phyloP scores from a whole-genome alignment of 176 grass and related monocot species.

The Avena insularis region DNA sequence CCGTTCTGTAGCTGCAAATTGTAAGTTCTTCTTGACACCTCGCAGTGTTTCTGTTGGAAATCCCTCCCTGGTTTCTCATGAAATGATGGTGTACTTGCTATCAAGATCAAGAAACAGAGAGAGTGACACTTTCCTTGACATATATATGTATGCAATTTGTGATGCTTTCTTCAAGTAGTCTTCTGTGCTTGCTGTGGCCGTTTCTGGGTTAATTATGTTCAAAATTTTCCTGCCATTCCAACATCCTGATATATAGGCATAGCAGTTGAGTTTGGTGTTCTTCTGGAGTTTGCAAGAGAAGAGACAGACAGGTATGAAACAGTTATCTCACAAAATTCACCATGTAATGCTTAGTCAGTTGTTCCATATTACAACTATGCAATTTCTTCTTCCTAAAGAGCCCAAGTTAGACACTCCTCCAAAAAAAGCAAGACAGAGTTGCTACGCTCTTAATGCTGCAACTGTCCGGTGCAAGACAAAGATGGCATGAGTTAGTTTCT shows the following conservation, averaged over 20 bases:
- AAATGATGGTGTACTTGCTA: not conserved
- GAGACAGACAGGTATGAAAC: not conserved
- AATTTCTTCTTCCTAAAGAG: not conserved
- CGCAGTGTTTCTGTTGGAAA: slow-evolving; percentile 4
- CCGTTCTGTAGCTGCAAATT: slow-evolving; percentile 28
- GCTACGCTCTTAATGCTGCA: not conserved
- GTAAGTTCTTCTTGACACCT: slow-evolving; percentile 23
- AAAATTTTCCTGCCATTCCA: slow-evolving; percentile 6
- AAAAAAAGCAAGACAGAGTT: not conserved
- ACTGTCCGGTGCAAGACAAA: not conserved
- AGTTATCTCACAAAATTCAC: not conserved
- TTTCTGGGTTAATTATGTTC: slow-evolving; percentile 15
- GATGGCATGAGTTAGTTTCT: not conserved
- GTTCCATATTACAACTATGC: not conserved
- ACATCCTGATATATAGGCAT: not conserved
- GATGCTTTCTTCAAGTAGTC: slow-evolving; percentile 1
- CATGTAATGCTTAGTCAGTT: not conserved
- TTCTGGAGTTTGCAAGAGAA: not conserved
- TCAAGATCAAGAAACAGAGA: not conserved
- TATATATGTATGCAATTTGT: not conserved
- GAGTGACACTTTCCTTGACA: not conserved
- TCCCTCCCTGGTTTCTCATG: not conserved
- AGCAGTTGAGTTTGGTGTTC: not conserved
- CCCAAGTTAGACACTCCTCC: not conserved
- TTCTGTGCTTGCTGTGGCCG: not conserved